phyloP scores from a whole-genome alignment of 495 filamentous ascomycete genomes.

The Xylaria flabelliformis region DNA sequence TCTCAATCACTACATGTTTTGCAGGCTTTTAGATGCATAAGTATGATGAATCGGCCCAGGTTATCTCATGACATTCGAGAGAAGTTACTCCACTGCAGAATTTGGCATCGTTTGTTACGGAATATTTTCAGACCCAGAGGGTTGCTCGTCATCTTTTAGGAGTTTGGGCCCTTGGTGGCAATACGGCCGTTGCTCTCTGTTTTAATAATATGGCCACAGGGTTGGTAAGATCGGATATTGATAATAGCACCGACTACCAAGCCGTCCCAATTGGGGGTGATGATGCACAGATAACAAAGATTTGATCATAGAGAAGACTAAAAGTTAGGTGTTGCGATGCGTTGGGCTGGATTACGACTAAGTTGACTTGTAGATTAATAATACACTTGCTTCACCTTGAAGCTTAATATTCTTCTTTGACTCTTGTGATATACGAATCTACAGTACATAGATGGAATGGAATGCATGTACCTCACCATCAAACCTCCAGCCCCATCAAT shows the following conservation, averaged over 20 bases:
- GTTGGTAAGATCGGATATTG: slow-evolving; percentile 13
- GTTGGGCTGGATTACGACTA: slow-evolving; percentile 20
- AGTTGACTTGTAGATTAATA: slow-evolving; percentile 15
- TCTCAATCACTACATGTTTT: slow-evolving; percentile 31
- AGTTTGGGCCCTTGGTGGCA: slow-evolving; percentile 18
- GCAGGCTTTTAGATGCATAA: slow-evolving; percentile 38
- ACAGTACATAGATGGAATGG: background rate
- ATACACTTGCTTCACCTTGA: slow-evolving; percentile 4
- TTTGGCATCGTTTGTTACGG: slow-evolving; percentile 22
- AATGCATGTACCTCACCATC: slow-evolving; percentile 72
- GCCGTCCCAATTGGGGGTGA: slow-evolving; percentile 3
- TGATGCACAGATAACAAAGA: slow-evolving; percentile 12
- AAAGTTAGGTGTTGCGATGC: slow-evolving; percentile 20
- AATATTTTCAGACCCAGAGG: slow-evolving; percentile 21
- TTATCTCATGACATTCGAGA: slow-evolving; percentile 27
- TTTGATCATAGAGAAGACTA: slow-evolving; percentile 17
- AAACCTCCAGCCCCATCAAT: slow-evolving; percentile 68
- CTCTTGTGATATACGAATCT: background rate
- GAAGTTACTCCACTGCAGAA: slow-evolving; percentile 4
- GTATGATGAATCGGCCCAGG: slow-evolving; percentile 35
- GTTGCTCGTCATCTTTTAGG: slow-evolving; percentile 19
- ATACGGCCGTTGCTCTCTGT: slow-evolving; percentile 1
- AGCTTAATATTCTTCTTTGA: background rate
- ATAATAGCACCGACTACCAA: slow-evolving; percentile 4
- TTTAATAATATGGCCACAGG: slow-evolving; percentile 10